Base-by-base conservation (phyloP, 163 green algal genomes). In the Scenedesmus sp. region DNA sequence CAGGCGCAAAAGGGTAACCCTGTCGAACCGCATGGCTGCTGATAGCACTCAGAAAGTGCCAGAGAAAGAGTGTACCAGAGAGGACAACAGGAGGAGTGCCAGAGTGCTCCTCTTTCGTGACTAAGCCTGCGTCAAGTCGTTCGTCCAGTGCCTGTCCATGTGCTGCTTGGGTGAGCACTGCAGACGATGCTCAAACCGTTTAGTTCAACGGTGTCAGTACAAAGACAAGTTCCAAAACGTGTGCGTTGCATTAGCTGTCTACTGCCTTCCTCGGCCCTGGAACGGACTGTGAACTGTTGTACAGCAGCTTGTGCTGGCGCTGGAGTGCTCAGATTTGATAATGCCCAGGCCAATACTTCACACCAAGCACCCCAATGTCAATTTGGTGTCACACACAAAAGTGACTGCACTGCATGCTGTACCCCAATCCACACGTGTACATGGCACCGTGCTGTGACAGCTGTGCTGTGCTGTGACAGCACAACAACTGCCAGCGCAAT, bases 21-120 rank as follows among this genome's bases (percentile, higher is more conserved):
- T 46, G 37, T 86, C 81, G 15, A 86, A n/a, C 81, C 30, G 46
- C 81, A 86, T 86, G 12, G 13, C 46, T 33, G 46, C 49, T 73
- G 46, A 26, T 1, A 40, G 65, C 30, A 30, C 65, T 76, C 7
- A 1, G 6, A 20, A 7, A 18, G 9, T 37, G 30, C 30, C n/a
- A n/a, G n/a, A n/a, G n/a, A n/a, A n/a, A n/a, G n/a, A n/a, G n/a
- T n/a, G n/a, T n/a, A n/a, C n/a, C n/a, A n/a, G n/a, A n/a, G n/a
- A n/a, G n/a, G n/a, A n/a, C n/a, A n/a, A n/a, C n/a, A n/a, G n/a
- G n/a, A n/a, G n/a, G n/a, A n/a, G n/a, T n/a, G n/a, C n/a, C n/a
- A n/a, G n/a, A n/a, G n/a, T n/a, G n/a, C n/a, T n/a, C n/a, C n/a
- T n/a, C n/a, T n/a, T n/a, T n/a, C n/a, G n/a, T 76, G 65, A 5